Percentiles rank a stretch among this genome's conserved stretches.
phyloP scores from a whole-genome alignment of 2,329 filamentous ascomycete species.

The Fusarium coicis region DNA sequence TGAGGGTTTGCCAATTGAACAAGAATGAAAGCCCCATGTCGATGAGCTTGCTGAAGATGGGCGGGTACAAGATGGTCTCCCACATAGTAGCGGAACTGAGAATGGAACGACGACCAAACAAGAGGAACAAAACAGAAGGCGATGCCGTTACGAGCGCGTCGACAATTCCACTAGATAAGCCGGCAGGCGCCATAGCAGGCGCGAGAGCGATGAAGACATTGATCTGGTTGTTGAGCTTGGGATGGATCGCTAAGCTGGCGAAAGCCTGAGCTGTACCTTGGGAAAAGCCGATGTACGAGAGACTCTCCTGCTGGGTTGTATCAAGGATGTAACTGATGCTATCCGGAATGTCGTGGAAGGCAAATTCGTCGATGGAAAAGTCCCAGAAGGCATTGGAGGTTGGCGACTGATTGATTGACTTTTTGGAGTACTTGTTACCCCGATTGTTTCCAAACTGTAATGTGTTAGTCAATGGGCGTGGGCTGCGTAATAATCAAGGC shows the following conservation, averaged over 20 bases:
- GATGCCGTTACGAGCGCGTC: slow-evolving; percentile 94
- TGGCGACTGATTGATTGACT: slow-evolving; percentile 81
- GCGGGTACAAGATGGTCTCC: slow-evolving; percentile 95
- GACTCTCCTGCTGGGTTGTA: slow-evolving; percentile 81
- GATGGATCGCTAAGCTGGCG: slow-evolving; percentile 90
- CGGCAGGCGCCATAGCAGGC: slow-evolving; percentile 95
- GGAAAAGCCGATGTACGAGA: slow-evolving; percentile 97
- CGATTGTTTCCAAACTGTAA: slow-evolving; percentile 90
- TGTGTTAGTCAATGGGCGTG: slow-evolving; percentile 39
- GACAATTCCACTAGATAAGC: slow-evolving; percentile 88
- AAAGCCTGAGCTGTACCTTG: slow-evolving; percentile 98
- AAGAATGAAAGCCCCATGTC: slow-evolving; percentile 84
- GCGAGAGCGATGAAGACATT: slow-evolving; percentile 97
- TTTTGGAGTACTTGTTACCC: slow-evolving; percentile 99
- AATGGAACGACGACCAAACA: slow-evolving; percentile 92
- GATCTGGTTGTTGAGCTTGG: slow-evolving; percentile 89
- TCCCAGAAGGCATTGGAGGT: slow-evolving; percentile 88
- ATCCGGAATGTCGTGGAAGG: slow-evolving; percentile 96
- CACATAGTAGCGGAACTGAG: slow-evolving; percentile 95
- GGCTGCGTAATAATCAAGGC: not conserved
- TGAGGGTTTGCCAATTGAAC: slow-evolving; percentile 88
- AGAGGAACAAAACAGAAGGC: slow-evolving; percentile 88
- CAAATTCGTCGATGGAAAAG: slow-evolving; percentile 98
- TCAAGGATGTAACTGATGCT: slow-evolving; percentile 91
- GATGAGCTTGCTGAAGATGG: slow-evolving; percentile 89